Conservation (phyloP, 2,329 filamentous ascomycete species). For the Xylogone sp. region DNA sequence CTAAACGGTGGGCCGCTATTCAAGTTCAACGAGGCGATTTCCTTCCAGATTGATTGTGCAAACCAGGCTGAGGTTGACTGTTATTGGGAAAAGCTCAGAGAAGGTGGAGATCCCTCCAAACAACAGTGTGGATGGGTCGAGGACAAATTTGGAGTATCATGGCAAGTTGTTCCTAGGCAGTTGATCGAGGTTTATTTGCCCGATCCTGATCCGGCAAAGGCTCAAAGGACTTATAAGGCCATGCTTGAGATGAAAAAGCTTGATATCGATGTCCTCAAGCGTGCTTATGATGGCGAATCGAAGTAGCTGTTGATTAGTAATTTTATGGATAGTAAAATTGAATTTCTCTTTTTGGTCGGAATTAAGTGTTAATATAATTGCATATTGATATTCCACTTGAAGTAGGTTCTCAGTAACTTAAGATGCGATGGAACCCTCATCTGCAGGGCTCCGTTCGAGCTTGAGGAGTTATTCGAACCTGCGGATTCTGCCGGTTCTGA, state of each 20-base stretch:
- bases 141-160: conserved; percentile 42
- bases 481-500: too few relatives aligned
- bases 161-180: conserved; percentile 41
- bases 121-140: conserved; percentile 42
- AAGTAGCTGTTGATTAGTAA: too few relatives aligned
- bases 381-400: too few relatives aligned
- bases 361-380: too few relatives aligned
- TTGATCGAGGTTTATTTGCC: conserved; percentile 33
- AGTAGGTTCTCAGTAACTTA: too few relatives aligned
- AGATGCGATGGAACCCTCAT: too few relatives aligned
- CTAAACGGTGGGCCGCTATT: conserved; percentile 41
- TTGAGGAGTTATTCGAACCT: too few relatives aligned
- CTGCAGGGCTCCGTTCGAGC: too few relatives aligned
- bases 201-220: conserved; percentile 31
- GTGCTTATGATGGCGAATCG: conserved; percentile 27
- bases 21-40: conserved; percentile 37
- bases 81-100: conserved; percentile 40
- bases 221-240: conserved; percentile 25
- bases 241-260: conserved; percentile 43
- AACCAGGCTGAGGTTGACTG: conserved; percentile 44
- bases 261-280: conserved; percentile 34
- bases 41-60: conserved; percentile 40
- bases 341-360: too few relatives aligned
- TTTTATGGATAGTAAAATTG: too few relatives aligned
- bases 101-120: conserved; percentile 33